phyloP scores from a whole-genome alignment of 177 flowering plant genomes.

The Vitis hybrid region DNA sequence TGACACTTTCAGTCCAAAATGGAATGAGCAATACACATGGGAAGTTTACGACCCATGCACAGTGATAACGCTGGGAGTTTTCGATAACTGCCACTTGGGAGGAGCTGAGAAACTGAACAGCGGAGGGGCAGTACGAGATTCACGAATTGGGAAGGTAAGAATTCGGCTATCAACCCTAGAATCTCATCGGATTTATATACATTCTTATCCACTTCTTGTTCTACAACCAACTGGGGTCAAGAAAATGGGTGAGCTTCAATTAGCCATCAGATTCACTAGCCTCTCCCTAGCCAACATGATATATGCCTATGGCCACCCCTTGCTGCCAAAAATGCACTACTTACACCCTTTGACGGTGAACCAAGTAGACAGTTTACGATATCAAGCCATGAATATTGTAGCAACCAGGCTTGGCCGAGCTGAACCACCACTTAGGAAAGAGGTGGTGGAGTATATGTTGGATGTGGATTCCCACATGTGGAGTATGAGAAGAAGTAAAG shows the following conservation, averaged over 20 bases:
- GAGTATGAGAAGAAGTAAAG: conserved; percentile 48
- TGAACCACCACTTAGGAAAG: conserved; percentile 40
- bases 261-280: conserved; percentile 34
- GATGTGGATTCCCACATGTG: conserved; percentile 43
- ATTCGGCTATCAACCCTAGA: conserved; percentile 35
- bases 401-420: conserved; percentile 37
- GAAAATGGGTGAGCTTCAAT: conserved; percentile 40
- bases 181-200: conserved; percentile 27
- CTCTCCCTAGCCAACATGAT: conserved; percentile 31
- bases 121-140: conserved; percentile 20
- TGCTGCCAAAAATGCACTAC: conserved; percentile 44
- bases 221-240: conserved; percentile 37
- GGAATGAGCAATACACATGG: conserved; percentile 52
- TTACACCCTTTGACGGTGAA: conserved; percentile 34
- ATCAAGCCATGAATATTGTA: conserved; percentile 42
- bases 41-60: conserved; percentile 49
- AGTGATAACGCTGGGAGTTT: conserved; percentile 38
- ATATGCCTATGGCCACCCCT: conserved; percentile 29
- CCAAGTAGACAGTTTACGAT: conserved; percentile 32
- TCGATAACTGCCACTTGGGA: conserved; percentile 39
- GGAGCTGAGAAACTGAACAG: conserved; percentile 26
- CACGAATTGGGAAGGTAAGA: conserved; percentile 39
- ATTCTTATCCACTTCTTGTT: conserved; percentile 37
- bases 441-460: conserved; percentile 41
- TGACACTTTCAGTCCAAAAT: conserved; percentile 33